phyloP scores from a whole-genome alignment of 495 filamentous ascomycete genomes.

The Podospora appendiculata region DNA sequence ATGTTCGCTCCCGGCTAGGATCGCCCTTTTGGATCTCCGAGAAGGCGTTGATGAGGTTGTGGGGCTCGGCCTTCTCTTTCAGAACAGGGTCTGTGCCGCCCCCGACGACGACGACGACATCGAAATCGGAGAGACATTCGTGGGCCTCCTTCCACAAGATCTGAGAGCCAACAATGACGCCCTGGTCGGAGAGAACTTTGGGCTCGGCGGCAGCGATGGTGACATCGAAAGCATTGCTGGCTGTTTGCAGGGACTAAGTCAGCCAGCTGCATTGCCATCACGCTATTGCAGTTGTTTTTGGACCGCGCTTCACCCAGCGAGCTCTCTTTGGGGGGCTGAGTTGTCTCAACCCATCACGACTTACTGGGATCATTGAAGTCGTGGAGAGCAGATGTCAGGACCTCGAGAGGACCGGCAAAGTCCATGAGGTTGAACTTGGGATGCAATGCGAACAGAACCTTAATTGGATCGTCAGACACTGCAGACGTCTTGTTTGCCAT shows the following conservation, averaged over 20 bases:
- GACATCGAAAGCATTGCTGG: constrained; percentile 56
- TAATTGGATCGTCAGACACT: constrained; percentile 41
- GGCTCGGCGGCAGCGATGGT: constrained; percentile 52
- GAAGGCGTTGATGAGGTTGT: constrained; percentile 56
- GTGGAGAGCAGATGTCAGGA: constrained; percentile 51
- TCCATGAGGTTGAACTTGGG: constrained; percentile 50
- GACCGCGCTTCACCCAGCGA: background rate
- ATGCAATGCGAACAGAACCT: constrained; percentile 44
- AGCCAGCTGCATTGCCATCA: constrained; percentile 4
- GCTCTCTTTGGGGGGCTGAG: background rate
- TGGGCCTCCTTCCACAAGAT: constrained; percentile 59
- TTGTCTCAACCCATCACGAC: constrained; percentile 9
- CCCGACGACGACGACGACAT: constrained; percentile 64
- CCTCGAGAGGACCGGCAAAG: constrained; percentile 60
- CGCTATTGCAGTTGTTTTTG: too few species aligned
- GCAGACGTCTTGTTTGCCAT: constrained; percentile 43
- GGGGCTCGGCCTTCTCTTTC: constrained; percentile 52
- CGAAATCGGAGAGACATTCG: constrained; percentile 57
- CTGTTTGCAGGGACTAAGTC: constrained; percentile 22
- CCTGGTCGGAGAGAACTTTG: constrained; percentile 57
- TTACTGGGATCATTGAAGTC: constrained; percentile 54
- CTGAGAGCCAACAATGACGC: constrained; percentile 68
- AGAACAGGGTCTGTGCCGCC: constrained; percentile 47
- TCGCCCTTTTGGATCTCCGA: constrained; percentile 60
- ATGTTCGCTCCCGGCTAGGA: constrained; percentile 60